These are phyloP conservation scores for Hydnum rufescens DNA, from an alignment of 768 basidiomycete genomes.

Conservation along the genomic window DNA sequence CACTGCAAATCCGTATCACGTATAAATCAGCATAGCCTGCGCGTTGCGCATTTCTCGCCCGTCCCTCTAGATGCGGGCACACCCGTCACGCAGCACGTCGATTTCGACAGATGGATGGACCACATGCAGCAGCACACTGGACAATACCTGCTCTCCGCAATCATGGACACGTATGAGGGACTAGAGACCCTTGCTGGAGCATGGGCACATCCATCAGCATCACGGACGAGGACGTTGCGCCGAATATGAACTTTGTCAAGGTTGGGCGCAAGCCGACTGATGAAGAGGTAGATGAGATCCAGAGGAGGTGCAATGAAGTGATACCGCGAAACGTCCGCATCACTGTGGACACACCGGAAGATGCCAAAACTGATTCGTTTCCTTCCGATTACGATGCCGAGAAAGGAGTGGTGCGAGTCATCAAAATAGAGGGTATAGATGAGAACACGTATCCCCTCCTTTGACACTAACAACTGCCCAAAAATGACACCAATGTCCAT, in stretches of 20 bases:
- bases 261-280: background rate
- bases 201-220: background rate
- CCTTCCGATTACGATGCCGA: background rate
- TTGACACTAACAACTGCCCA: background rate
- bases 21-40: background rate
- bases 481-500: background rate
- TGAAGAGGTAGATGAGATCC: background rate
- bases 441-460: background rate
- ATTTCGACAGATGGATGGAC: background rate
- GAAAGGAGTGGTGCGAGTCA: background rate
- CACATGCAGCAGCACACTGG: conserved; percentile 3
- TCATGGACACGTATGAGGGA: background rate
- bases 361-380: background rate
- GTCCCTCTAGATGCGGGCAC: background rate
- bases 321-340: background rate
- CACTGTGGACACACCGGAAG: background rate
- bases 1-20: background rate
- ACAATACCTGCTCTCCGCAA: background rate
- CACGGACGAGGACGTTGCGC: background rate
- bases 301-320: background rate
- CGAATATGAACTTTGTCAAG: background rate
- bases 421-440: background rate
- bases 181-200: background rate
- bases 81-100: background rate
- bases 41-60: background rate